Evolutionary conservation across 495 filamentous ascomycete genomes (phyloP).

Genomic region (Aspergillus ellipticus): DNA sequence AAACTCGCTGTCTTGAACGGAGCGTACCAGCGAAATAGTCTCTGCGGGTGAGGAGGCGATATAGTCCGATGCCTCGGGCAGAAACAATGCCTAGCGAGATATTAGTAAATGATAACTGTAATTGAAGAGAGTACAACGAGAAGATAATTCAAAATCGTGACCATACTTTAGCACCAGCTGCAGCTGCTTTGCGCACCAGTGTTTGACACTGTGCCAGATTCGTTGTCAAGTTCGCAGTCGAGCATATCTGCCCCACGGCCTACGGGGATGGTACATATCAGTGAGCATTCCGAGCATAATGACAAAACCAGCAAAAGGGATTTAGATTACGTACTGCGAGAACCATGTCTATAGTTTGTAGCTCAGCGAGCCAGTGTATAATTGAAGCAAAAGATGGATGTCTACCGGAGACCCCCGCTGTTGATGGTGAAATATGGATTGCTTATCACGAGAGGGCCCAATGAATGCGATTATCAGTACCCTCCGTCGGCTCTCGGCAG

Average conservation of each 20-base stretch:
- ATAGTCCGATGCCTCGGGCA: conserved; percentile 91
- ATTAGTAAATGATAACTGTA: conserved; percentile 7
- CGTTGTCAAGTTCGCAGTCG: conserved; percentile 70
- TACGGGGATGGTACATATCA: conserved; percentile 30
- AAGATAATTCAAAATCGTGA: not conserved
- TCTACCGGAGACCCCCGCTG: not conserved
- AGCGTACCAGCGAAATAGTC: conserved; percentile 60
- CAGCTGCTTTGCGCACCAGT: conserved; percentile 67
- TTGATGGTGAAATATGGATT: not conserved
- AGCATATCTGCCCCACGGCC: conserved; percentile 87
- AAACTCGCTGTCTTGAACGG: conserved; percentile 57
- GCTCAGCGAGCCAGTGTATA: not conserved
- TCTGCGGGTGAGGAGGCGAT: conserved; percentile 65
- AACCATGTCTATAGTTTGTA: conserved; percentile 26
- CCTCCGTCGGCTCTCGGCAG: conserved; percentile 13
- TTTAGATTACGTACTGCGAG: conserved; percentile 28
- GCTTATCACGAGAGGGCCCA: not conserved
- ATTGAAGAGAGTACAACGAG: not conserved
- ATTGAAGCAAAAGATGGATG: not conserved
- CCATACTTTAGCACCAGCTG: conserved; percentile 70
- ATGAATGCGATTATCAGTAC: not conserved
- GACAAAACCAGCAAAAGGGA: not conserved
- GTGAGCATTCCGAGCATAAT: not conserved
- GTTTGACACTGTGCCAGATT: conserved; percentile 73
- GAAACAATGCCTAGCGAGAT: conserved; percentile 66